Evolutionary conservation across 1,284 basidiomycete species (phyloP).

Genomic region (Flammula alnicola): DNA sequence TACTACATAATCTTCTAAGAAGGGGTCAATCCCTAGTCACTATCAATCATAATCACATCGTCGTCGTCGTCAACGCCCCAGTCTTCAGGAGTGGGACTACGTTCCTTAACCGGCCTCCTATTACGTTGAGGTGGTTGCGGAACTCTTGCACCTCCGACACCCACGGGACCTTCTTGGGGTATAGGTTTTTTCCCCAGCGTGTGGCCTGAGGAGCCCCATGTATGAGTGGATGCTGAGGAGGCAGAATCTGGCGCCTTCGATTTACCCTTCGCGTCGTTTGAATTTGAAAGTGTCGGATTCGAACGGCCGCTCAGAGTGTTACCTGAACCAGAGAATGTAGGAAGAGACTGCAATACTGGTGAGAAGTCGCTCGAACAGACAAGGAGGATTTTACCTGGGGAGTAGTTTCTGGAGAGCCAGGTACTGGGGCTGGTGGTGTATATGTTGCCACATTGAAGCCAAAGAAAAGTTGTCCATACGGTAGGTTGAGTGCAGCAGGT

Average conservation of each 20-base stretch:
- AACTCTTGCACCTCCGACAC: slow-evolving; percentile 56
- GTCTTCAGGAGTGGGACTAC: slow-evolving; percentile 70
- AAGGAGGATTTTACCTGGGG: slow-evolving; percentile 34
- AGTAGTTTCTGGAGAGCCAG: slow-evolving; percentile 29
- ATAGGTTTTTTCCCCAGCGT: slow-evolving; percentile 50
- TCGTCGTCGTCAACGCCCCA: slow-evolving; percentile 81
- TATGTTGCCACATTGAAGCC: slow-evolving; percentile 84
- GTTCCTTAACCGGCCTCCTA: slow-evolving; percentile 41
- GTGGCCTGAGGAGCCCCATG: slow-evolving; percentile 63
- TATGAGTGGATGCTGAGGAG: slow-evolving; percentile 28
- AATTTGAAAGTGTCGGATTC: slow-evolving; percentile 36
- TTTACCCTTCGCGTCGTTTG: slow-evolving; percentile 49
- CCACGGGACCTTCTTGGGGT: slow-evolving; percentile 45
- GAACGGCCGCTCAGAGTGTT: slow-evolving; percentile 56
- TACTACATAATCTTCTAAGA: too few relatives aligned
- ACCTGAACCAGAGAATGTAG: slow-evolving; percentile 56
- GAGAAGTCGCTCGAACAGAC: neutral
- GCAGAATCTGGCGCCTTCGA: slow-evolving; percentile 45
- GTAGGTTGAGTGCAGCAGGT: slow-evolving; percentile 89
- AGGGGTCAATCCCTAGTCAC: too few relatives aligned
- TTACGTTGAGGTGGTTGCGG: slow-evolving; percentile 47
- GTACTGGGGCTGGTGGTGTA: slow-evolving; percentile 46
- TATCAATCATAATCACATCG: slow-evolving; percentile 76
- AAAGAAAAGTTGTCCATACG: slow-evolving; percentile 94
- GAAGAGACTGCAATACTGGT: slow-evolving; percentile 34